Percentiles rank a stretch among this genome's conserved stretches.
phyloP scores from a whole-genome alignment of 1,284 basidiomycete species.

The Wolfiporia cocos region DNA sequence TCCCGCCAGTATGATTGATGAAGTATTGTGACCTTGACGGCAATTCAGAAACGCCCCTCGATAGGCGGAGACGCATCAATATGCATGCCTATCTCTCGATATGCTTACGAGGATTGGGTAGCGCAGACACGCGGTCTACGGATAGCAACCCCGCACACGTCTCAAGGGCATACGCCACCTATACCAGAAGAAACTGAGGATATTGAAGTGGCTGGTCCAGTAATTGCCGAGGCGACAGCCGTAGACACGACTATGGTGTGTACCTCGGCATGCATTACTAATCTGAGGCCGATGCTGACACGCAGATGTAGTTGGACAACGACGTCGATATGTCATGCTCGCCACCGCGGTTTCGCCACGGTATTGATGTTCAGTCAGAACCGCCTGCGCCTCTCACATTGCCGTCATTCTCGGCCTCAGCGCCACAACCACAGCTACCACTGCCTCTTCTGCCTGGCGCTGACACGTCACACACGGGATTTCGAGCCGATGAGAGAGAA shows the following conservation, averaged over 20 bases:
- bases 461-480: slow-evolving; percentile 11
- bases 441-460: slow-evolving; percentile 8
- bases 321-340: slow-evolving; percentile 7
- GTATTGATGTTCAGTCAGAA: slow-evolving; percentile 6
- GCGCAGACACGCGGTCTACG: slow-evolving; percentile 51
- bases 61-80: slow-evolving; percentile 29
- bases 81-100: slow-evolving; percentile 19
- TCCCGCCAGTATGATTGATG: neutral
- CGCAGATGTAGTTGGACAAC: neutral
- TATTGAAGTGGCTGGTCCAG: neutral
- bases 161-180: slow-evolving; percentile 7
- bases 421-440: neutral
- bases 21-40: neutral
- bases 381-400: neutral
- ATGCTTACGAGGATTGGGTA: slow-evolving; percentile 61
- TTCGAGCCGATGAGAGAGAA: too few relatives aligned
- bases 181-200: slow-evolving; percentile 7
- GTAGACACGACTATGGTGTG: slow-evolving; percentile 13
- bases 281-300: neutral
- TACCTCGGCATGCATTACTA: neutral
- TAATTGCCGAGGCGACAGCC: slow-evolving; percentile 10
- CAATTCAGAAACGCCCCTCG: slow-evolving; percentile 48
- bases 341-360: slow-evolving; percentile 3
- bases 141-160: slow-evolving; percentile 45
- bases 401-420: neutral